Percentiles rank a stretch among this genome's conserved stretches.
These are phyloP conservation scores for Euclidium syriacum DNA, from an alignment of 345 rosid species.

Conservation along the genomic window DNA sequence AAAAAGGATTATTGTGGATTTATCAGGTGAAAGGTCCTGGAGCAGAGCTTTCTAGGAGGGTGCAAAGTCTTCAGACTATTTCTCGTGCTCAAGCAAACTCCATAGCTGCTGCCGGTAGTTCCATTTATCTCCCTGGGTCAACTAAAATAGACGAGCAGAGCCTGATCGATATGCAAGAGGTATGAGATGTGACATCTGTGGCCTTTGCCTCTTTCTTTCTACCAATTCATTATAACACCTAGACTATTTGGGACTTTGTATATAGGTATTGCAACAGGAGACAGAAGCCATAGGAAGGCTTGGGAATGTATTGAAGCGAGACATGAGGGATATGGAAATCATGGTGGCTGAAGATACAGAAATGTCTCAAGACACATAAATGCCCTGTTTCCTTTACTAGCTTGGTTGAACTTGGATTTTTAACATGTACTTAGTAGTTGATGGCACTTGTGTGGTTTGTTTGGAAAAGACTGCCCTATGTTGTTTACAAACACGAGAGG, in stretches of 20 bases:
- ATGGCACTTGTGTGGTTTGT: conserved; percentile 6
- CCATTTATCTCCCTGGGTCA: conserved; percentile 83
- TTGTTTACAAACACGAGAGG: background rate
- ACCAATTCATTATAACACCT: too few relatives aligned
- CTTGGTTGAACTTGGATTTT: conserved; percentile 5
- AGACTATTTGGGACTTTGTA: conserved; percentile 5
- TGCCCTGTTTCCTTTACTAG: background rate
- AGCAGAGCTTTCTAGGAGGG: conserved; percentile 93
- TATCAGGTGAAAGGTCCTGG: conserved; percentile 95
- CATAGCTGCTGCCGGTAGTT: conserved; percentile 47
- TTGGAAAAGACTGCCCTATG: conserved; percentile 4
- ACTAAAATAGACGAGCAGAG: conserved; percentile 94
- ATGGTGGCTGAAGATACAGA: conserved; percentile 81
- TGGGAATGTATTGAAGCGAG: conserved; percentile 75
- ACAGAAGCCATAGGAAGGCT: conserved; percentile 88
- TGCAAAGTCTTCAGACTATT: conserved; percentile 65
- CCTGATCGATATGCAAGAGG: conserved; percentile 97
- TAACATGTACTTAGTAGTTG: conserved; percentile 18
- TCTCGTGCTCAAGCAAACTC: conserved; percentile 76
- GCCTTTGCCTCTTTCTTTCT: too few relatives aligned
- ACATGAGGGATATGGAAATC: conserved; percentile 75
- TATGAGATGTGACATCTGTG: conserved; percentile 21
- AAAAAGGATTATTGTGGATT: conserved; percentile 4
- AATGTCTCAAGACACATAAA: conserved; percentile 34
- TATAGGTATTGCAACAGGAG: conserved; percentile 81